Evolutionary conservation across 768 basidiomycete species (phyloP), one percentile per base, ranked within the genome.

Genomic region (Suillus subluteus): DNA sequence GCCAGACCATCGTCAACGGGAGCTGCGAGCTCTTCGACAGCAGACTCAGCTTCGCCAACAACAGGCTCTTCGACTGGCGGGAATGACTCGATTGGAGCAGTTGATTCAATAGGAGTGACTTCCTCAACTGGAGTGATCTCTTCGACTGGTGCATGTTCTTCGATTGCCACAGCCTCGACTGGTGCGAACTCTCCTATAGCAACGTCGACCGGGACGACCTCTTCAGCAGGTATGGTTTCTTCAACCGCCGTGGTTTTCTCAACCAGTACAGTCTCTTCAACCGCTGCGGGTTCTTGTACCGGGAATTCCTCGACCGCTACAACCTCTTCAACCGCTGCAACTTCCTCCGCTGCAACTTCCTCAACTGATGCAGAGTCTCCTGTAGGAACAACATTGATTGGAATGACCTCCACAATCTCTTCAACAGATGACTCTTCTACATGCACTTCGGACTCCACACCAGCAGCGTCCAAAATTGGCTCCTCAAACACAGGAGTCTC

Each of bases 171-270:
- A 30, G 1, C 52, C 13, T 52, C 52, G 16, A 32, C 4, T n/a
- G 62, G 30, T 32, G 61, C 58, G 37, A 40, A 43, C 26, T 62
- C 38, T 16, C 63, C 35, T 21, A 26, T 37, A 30, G 38, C 58
- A 30, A 41, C 35, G 3, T 67, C 38, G 32, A 44, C n/a, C 40
- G 37, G 23, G 15, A 9, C 38, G 2, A 23, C 12, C 15, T 16
- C 58, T 9, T 9, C 38, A 5, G 8, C 16, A 26, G 7, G 64
- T 35, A 26, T 48, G 18, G 58, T 16, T 26, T 23, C 37, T 62
- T 62, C 56, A 3, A 44, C 58, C 62, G 15, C 37, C 11, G 37
- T 38, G 18, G 16, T 43, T 8, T 58, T 55, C 30, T 64, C 64
- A 15, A 26, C 54, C 3, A 15, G 16, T 15, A 9, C 30, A 62